Conservation (phyloP, 495 filamentous ascomycete species). For the Entonaema liquescens region DNA sequence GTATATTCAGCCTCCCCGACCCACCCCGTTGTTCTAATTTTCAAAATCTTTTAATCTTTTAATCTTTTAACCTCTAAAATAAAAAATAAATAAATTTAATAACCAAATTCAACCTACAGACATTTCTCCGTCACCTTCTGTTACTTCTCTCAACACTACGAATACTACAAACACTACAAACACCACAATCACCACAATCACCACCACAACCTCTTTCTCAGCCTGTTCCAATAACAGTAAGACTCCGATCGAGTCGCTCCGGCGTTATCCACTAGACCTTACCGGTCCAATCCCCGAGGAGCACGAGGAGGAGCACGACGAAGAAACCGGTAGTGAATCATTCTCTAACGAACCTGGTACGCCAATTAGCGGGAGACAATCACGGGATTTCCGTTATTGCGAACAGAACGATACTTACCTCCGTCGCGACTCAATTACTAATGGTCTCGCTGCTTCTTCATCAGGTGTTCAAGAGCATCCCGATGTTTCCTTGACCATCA, state of each 20-base stretch:
- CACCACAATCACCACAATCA: not conserved
- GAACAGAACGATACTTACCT: constrained; percentile 52
- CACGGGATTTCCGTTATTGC: constrained; percentile 58
- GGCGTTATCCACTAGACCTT: constrained; percentile 54
- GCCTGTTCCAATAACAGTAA: not conserved
- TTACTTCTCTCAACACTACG: constrained; percentile 21
- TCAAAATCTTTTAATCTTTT: not conserved
- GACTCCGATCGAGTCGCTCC: constrained; percentile 43
- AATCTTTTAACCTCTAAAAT: not conserved
- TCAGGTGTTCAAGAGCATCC: constrained; percentile 35
- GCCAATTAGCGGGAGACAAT: constrained; percentile 59
- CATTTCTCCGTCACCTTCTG: constrained; percentile 34
- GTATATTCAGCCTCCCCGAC: constrained; percentile 40
- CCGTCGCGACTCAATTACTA: constrained; percentile 46
- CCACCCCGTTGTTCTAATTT: constrained; percentile 15
- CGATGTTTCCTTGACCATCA: constrained; percentile 34
- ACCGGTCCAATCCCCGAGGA: constrained; percentile 57
- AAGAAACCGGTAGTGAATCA: constrained; percentile 55
- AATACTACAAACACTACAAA: constrained; percentile 24
- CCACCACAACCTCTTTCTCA: not conserved
- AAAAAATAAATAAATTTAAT: constrained; percentile 29
- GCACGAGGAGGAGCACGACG: constrained; percentile 47
- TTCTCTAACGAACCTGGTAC: constrained; percentile 57
- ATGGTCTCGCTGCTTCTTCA: constrained; percentile 32
- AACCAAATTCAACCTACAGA: constrained; percentile 37